Conservation (phyloP, 495 filamentous ascomycete genomes). For the Daldinia loculata region DNA sequence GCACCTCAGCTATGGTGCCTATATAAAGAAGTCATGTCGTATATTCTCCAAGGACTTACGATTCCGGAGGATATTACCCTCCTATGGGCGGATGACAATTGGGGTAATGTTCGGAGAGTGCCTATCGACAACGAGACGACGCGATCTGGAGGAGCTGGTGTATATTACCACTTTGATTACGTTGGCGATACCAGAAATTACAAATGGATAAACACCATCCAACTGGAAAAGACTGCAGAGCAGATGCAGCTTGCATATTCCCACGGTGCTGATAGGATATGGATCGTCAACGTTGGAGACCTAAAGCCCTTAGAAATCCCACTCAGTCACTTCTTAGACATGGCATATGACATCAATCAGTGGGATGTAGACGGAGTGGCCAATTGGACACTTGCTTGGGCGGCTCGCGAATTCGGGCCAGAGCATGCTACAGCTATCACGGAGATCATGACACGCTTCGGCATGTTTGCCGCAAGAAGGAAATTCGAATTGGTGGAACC, state of each 20-base stretch:
- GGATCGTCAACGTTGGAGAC: conserved; percentile 82
- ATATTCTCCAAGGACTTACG: conserved; percentile 69
- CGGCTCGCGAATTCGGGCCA: conserved; percentile 67
- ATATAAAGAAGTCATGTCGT: conserved; percentile 75
- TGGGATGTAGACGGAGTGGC: conserved; percentile 64
- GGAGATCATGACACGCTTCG: conserved; percentile 67
- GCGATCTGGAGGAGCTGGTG: conserved; percentile 72
- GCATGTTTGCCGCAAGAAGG: conserved; percentile 67
- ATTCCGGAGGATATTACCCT: conserved; percentile 79
- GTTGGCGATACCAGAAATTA: conserved; percentile 70
- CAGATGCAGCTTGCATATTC: conserved; percentile 71
- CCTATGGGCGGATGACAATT: conserved; percentile 81
- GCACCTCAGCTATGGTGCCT: conserved; percentile 78
- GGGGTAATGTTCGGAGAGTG: conserved; percentile 72
- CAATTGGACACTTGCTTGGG: conserved; percentile 66
- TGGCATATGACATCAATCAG: conserved; percentile 68
- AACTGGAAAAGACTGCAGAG: conserved; percentile 70
- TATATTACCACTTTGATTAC: conserved; percentile 82
- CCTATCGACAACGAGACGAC: conserved; percentile 68
- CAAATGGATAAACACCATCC: conserved; percentile 78
- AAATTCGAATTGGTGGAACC: conserved; percentile 76
- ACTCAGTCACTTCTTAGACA: conserved; percentile 71
- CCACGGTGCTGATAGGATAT: conserved; percentile 70
- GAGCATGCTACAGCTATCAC: conserved; percentile 60
- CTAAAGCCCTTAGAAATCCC: conserved; percentile 75